Evolutionary conservation across 2,329 filamentous ascomycete genomes (phyloP).

Genomic region (Daldinia sp.): DNA sequence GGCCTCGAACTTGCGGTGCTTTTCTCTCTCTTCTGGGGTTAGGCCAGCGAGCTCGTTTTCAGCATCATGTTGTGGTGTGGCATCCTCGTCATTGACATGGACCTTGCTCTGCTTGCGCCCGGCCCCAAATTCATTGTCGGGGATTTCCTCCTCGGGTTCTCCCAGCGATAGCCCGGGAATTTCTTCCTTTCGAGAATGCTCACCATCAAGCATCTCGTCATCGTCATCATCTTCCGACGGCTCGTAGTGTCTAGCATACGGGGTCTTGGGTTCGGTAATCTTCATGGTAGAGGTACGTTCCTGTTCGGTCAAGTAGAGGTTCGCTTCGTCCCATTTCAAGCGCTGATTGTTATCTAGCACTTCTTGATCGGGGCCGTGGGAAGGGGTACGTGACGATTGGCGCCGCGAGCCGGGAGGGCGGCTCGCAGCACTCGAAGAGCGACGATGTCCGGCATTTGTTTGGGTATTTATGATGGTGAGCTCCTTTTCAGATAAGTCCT

Average conservation of each 20-base stretch:
- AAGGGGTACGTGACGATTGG: conserved; percentile 68
- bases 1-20: conserved; percentile 91
- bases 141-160: conserved; percentile 84
- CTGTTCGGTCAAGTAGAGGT: conserved; percentile 96
- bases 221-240: conserved; percentile 87
- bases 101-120: conserved; percentile 71
- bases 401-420: conserved; percentile 76
- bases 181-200: conserved; percentile 71
- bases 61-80: conserved; percentile 69
- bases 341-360: conserved; percentile 74
- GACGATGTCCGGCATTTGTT: conserved; percentile 89
- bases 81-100: conserved; percentile 75
- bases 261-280: conserved; percentile 98
- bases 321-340: conserved; percentile 98
- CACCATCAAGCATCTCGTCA: conserved; percentile 70
- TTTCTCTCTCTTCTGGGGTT: conserved; percentile 82
- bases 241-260: conserved; percentile 93
- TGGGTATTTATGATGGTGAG: conserved; percentile 94
- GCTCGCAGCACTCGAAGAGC: conserved; percentile 80
- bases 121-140: conserved; percentile 58
- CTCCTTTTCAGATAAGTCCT: conserved; percentile 80
- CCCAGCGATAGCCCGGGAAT: conserved; percentile 94
- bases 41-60: conserved; percentile 67
- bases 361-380: conserved; percentile 57
- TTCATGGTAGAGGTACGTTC: conserved; percentile 98